Base-by-base conservation (phyloP, 2,329 filamentous ascomycete genomes). In the Aspergillus ochraceus region DNA sequence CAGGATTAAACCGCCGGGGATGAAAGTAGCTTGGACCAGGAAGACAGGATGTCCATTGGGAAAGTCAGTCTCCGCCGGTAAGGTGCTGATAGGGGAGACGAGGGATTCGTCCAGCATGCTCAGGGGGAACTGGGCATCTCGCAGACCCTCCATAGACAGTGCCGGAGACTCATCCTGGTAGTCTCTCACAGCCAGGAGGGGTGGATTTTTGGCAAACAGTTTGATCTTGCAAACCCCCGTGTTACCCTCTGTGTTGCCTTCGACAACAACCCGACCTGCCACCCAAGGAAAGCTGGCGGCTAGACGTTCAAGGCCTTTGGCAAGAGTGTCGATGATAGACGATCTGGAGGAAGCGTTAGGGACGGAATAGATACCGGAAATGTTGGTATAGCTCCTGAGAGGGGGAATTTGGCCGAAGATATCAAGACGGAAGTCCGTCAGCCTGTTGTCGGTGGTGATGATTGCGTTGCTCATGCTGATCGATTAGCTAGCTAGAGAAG, bases 1-100 rank as follows among this genome's bases (percentile, higher is more conserved):
- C 9, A 86, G 73, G 1, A 86, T 60, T 0, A 86, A 64, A 0
- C 83, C 84, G 3, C 79, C 81, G 1, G 63, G 11, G 63, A 65
- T 52, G 60, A 57, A 58, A 60, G 32, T 62, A 29, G 50, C 59
- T 45, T 65, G 59, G 6, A 65, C 22, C 11, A 57, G 22, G 22
- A 62, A 60, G 24, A 58, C 63, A 8, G 55, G 57, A 10, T 17
- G 29, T 12, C 20, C 39, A 17, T 57, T 52, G 3, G 39, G 12
- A 6, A 32, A 39, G 24, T 60, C 54, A 17, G 65, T 65, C 11
- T 68, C 57, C 0, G 70, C 66, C 42, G 77, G 72, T 0, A 83
- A 58, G 0, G 79, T 82, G 6, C 70, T 76, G 19, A 72, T 70
- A 0, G 81, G 77, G 1, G 77, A 76, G 57, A 84, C 64, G 6